phyloP scores from a whole-genome alignment of 202 grass and related monocot species.

The Zizania palustris region DNA sequence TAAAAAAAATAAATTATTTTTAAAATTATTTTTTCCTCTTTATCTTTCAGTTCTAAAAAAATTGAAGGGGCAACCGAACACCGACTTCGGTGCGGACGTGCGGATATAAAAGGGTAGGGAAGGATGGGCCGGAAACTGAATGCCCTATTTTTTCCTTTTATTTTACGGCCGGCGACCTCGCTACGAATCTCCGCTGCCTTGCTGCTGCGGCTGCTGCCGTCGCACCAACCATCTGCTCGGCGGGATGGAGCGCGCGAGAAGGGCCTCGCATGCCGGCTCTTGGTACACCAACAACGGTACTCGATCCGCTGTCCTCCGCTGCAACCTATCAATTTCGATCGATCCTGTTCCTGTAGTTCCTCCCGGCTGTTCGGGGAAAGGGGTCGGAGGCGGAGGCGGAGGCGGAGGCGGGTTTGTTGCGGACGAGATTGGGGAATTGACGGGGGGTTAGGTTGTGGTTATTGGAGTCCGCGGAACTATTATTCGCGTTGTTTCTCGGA shows the following conservation, averaged over 20 bases:
- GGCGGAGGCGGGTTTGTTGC: not conserved
- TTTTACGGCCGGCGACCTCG: not conserved
- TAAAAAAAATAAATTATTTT: too few relatives aligned
- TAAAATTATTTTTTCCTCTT: too few relatives aligned
- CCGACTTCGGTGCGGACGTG: too few relatives aligned
- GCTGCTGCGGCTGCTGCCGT: not conserved
- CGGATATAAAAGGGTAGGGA: too few relatives aligned
- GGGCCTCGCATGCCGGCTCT: slow-evolving; percentile 83
- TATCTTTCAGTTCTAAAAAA: too few relatives aligned
- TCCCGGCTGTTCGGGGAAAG: not conserved
- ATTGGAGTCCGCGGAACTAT: not conserved
- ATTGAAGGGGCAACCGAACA: too few relatives aligned
- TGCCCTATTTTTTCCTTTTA: too few relatives aligned
- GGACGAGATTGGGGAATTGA: slow-evolving; percentile 6
- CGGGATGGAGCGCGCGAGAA: slow-evolving; percentile 71
- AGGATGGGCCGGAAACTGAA: too few relatives aligned
- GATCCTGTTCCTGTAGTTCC: too few relatives aligned
- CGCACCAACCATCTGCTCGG: slow-evolving; percentile 21
- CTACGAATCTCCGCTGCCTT: not conserved
- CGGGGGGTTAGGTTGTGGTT: not conserved
- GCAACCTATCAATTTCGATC: too few relatives aligned
- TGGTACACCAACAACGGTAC: slow-evolving; percentile 96
- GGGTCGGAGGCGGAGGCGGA: too few relatives aligned
- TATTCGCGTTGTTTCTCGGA: not conserved
- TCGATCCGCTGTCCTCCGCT: not conserved